Conservation (phyloP, 495 filamentous ascomycete species). For the Sabuloglossum arenarium region DNA sequence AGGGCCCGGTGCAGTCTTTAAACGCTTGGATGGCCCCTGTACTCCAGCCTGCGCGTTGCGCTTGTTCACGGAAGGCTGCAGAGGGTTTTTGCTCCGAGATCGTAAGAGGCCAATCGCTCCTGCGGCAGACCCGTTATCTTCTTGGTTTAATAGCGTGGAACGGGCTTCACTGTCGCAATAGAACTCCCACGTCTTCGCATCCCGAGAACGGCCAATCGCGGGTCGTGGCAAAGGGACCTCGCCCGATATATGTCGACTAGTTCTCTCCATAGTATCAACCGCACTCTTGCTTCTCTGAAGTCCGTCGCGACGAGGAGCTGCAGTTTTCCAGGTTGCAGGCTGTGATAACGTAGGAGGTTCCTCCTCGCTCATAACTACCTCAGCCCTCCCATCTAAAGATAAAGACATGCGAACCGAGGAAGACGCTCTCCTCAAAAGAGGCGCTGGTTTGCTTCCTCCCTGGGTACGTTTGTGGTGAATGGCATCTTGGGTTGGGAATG, state of each 20-base stretch:
- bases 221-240: conserved; percentile 14
- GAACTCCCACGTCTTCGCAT: conserved; percentile 70
- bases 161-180: conserved; percentile 53
- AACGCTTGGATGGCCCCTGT: conserved; percentile 24
- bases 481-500: neutral
- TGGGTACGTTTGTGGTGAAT: neutral
- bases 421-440: conserved; percentile 12
- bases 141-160: conserved; percentile 45
- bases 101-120: conserved; percentile 52
- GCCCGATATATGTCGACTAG: conserved; percentile 4
- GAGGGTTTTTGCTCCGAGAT: conserved; percentile 32
- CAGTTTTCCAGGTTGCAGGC: conserved; percentile 19
- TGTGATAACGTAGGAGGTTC: conserved; percentile 40
- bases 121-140: conserved; percentile 47
- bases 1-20: conserved; percentile 14
- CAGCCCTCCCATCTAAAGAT: conserved; percentile 66
- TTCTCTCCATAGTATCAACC: conserved; percentile 19
- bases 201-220: conserved; percentile 48
- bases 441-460: neutral
- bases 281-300: conserved; percentile 43
- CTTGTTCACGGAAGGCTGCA: conserved; percentile 32
- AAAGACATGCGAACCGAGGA: conserved; percentile 44
- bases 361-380: conserved; percentile 44
- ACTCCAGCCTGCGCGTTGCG: conserved; percentile 32
- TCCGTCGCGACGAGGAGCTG: conserved; percentile 27